Base-by-base conservation (phyloP, 2,329 filamentous ascomycete genomes). In the Geosmithia putterillii region DNA sequence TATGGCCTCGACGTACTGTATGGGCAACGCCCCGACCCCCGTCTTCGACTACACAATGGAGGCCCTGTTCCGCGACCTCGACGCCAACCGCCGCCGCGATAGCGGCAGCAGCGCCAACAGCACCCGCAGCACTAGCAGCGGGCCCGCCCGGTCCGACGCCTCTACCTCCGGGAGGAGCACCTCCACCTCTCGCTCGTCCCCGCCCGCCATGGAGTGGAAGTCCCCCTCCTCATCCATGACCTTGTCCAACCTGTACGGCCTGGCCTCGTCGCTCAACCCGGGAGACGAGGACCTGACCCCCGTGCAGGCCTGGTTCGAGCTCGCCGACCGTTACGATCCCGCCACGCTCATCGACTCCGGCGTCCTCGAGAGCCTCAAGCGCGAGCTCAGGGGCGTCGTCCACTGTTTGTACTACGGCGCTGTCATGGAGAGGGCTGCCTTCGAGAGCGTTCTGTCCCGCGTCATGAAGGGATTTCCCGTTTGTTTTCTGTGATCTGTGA, bases 221-320 rank as follows among this genome's bases (percentile, higher is more conserved):
- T 52, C 61, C 0, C 53, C 59, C 1, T 54, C 58, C 37, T 53
- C 59, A 1, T 54, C 58, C 38, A 58, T 74, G 23, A 65, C 64
- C 2, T 63, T 74, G 21, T 53, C 57, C 23, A 56, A 57, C 15
- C 61, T 74, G 19, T 57, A 63, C 46, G 62, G 62, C n/a, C 62
- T 74, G 2, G 69, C 71, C 2, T 52, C 56, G 41, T 62, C 64
- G 37, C 58, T 74, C 20, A 69, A 66, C 52, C 58, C 62, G 3
- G 58, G 62, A 22, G 51, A 54, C 41, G 44, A 54, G 17, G 70
- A 74, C 52, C 52, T 74, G 35, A 65, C 70, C 22, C 71, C 71
- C 15, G 66, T 74, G 21, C 71, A 74, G 55, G 70, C 65, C 2
- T 74, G 70, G 71, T 75, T 74, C 52, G 71, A 74, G 59, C 61